These are phyloP conservation scores for Solanum boliviense DNA, from an alignment of 257 asterid genomes.

Conservation along the genomic window DNA sequence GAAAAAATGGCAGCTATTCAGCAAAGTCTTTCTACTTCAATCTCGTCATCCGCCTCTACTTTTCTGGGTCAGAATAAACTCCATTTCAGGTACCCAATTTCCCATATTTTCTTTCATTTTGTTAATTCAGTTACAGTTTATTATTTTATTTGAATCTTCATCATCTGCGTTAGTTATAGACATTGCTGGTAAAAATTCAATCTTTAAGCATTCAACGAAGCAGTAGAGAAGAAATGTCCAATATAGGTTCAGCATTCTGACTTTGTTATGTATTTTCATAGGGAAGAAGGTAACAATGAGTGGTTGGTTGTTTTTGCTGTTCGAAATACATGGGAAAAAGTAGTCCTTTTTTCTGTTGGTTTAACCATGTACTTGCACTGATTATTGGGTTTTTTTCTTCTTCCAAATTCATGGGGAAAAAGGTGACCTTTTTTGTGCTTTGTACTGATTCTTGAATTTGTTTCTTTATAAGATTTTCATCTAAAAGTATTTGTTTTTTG, in stretches of 20 bases:
- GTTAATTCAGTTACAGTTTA: not conserved
- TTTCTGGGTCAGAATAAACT: conserved; percentile 41
- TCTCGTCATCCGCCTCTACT: conserved; percentile 53
- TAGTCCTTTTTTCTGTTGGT: not conserved
- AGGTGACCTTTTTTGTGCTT: not conserved
- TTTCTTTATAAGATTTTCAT: not conserved
- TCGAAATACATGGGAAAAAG: not conserved
- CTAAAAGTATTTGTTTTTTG: not conserved
- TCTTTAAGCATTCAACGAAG: not conserved
- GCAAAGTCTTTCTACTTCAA: conserved; percentile 32
- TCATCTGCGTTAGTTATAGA: not conserved
- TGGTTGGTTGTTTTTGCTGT: not conserved
- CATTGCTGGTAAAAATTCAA: not conserved
- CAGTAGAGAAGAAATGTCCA: not conserved
- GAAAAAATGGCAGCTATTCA: conserved; percentile 46
- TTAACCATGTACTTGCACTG: not conserved
- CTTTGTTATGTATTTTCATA: not conserved
- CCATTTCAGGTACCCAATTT: conserved; percentile 25
- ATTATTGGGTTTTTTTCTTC: not conserved
- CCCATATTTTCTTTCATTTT: not conserved
- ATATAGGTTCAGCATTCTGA: not conserved
- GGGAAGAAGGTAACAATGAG: not conserved
- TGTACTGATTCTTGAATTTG: not conserved
- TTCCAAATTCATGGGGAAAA: not conserved
- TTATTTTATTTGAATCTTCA: not conserved